Base-by-base conservation (phyloP, 2,329 filamentous ascomycete species). In the Xylariaceae sp. region DNA sequence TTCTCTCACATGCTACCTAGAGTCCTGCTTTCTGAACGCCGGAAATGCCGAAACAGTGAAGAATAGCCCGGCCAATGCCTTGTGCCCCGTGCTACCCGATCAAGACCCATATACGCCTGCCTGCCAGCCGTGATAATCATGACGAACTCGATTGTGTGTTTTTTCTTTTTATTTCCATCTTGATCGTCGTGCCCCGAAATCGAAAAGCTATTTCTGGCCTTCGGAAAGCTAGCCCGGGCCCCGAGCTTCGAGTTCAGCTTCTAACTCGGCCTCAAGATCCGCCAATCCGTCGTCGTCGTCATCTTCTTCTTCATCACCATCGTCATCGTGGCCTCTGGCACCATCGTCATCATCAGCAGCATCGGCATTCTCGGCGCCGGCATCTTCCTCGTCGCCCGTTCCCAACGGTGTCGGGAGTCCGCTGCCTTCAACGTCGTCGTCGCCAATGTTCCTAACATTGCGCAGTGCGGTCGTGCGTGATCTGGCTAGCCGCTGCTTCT, bases 241-340 rank as follows among this genome's bases (percentile, higher is more conserved):
- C 35, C 64, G 64, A 11, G 65, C 65, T 50, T 64, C 65, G 13
- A 67, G 62, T 49, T 67, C 79, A 2, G 74, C 77, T 61, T 75
- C 75, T 60, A 79, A 64, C 57, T 76, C 76, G n/a, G 78, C 80
- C 65, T 81, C 81, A 34, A 82, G 70, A 65, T 82, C 78, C 42
- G 56, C 56, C 51, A 77, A 75, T 35, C 73, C 72, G 4, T 73
- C 72, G 18, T 73, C 72, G 18, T 71, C 72, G 7, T 62, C 68
- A 7, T 57, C 72, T 9, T 70, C 70, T 8, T 57, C 72, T 9
- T 70, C 70, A n/a, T 61, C n/a, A n/a, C n/a, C n/a, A n/a, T n/a
- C 62, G 44, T 42, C 61, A 1, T 48, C 60, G 9, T 45, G 53
- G 6, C 5, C 53, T 34, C 7, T n/a, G 68, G 65, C 45, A 61